Evolutionary conservation across 164 flowering plant species (phyloP).

Genomic region (Macadamia integrifolia): DNA sequence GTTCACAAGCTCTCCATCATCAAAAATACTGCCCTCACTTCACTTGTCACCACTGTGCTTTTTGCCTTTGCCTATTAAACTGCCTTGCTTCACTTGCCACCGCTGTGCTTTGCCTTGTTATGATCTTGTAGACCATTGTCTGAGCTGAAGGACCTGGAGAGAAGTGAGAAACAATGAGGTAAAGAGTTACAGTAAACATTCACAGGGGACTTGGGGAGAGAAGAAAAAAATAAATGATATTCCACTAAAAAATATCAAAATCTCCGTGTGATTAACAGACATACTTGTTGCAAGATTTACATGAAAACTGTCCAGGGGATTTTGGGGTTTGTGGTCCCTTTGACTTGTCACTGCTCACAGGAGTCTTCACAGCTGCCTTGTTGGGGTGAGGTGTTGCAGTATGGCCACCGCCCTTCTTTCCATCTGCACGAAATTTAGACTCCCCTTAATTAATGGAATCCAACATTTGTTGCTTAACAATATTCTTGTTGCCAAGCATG

Average conservation of each 20-base stretch:
- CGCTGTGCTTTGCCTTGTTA: conserved; percentile 54
- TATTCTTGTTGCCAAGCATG: too few relatives aligned
- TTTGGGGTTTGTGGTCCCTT: conserved; percentile 36
- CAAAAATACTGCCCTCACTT: background rate
- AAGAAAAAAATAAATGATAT: background rate
- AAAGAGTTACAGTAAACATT: background rate
- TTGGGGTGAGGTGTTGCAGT: conserved; percentile 56
- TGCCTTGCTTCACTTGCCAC: conserved; percentile 9
- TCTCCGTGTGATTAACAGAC: background rate
- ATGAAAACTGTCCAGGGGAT: conserved; percentile 29
- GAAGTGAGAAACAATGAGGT: background rate
- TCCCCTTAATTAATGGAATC: too few relatives aligned
- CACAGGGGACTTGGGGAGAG: background rate
- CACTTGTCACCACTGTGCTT: background rate
- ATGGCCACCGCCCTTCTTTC: conserved; percentile 47
- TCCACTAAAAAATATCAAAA: too few relatives aligned
- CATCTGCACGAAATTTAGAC: conserved; percentile 21
- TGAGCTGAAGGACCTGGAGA: conserved; percentile 38
- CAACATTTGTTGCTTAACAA: too few relatives aligned
- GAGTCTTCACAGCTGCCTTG: conserved; percentile 36
- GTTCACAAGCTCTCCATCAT: too few relatives aligned
- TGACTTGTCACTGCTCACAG: conserved; percentile 23
- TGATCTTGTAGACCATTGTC: conserved; percentile 43
- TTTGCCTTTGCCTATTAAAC: too few relatives aligned
- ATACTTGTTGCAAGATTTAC: conserved; percentile 51